These are phyloP conservation scores for Arabis alpina DNA, from an alignment of 345 rosid species.

Conservation along the genomic window DNA sequence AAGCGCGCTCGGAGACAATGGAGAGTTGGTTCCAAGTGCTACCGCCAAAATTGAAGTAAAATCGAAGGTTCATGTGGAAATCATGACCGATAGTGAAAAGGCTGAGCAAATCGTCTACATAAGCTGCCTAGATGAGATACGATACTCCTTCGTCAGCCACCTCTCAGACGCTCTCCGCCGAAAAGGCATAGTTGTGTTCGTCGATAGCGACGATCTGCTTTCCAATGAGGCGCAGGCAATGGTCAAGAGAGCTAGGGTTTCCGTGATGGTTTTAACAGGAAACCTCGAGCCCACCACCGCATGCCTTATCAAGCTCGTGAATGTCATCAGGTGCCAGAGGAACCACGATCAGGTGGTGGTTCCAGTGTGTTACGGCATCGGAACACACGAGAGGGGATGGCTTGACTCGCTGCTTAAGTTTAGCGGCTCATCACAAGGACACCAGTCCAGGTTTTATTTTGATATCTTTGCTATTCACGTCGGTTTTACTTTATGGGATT, in stretches of 20 bases:
- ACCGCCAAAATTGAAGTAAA: too few relatives aligned
- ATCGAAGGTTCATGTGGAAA: neutral
- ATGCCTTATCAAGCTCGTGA: neutral
- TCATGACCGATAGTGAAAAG: conserved; percentile 8
- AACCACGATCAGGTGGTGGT: conserved; percentile 9
- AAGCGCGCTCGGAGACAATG: too few relatives aligned
- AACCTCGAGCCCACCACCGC: neutral
- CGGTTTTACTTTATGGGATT: too few relatives aligned
- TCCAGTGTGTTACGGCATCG: conserved; percentile 8
- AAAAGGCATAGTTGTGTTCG: conserved; percentile 9
- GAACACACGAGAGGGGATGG: neutral
- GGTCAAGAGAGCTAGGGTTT: conserved; percentile 16
- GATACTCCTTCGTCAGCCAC: conserved; percentile 27
- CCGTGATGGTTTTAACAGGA: conserved; percentile 17
- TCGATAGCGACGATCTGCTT: neutral
- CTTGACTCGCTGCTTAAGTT: neutral
- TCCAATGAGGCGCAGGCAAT: neutral
- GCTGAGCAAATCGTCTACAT: conserved; percentile 7
- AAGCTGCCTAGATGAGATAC: conserved; percentile 10
- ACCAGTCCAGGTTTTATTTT: conserved; percentile 9
- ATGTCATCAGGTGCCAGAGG: neutral
- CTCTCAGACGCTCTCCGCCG: conserved; percentile 16
- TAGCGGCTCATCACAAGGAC: neutral
- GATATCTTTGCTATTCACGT: too few relatives aligned
- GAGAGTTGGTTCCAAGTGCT: too few relatives aligned